A percentile compares a stretch with the other conserved stretches of the same genome.
Conservation (phyloP, 23 red algal genomes). For the Pyropia haitanensis region DNA sequence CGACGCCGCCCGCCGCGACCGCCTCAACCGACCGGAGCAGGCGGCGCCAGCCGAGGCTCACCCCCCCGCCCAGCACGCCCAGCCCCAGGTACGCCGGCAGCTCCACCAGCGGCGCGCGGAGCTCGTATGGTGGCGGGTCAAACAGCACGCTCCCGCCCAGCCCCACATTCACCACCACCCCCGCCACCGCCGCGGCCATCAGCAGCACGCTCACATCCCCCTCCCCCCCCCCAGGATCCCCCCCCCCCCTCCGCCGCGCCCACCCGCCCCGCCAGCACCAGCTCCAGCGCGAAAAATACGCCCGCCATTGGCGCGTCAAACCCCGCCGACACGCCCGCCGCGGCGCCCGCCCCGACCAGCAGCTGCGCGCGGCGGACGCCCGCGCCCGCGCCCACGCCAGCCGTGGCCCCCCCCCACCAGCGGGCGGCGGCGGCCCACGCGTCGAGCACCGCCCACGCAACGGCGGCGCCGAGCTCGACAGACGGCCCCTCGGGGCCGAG, state of each 20-base stretch:
- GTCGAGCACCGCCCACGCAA: conserved; percentile 1
- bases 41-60: conserved; percentile 12
- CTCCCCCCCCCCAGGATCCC: not conserved
- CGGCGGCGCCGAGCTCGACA: conserved; percentile 33
- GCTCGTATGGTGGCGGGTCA: conserved; percentile 28
- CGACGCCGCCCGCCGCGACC: not conserved
- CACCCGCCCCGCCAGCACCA: conserved; percentile 1
- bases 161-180: conserved; percentile 19
- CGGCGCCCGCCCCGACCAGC: conserved; percentile 24
- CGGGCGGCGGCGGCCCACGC: conserved; percentile 4
- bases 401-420: not conserved
- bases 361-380: conserved; percentile 1
- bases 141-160: conserved; percentile 24
- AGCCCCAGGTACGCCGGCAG: conserved; percentile 35
- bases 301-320: conserved; percentile 58
- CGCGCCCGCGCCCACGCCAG: no score
- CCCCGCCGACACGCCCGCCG: conserved; percentile 43
- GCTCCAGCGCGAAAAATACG: conserved; percentile 42
- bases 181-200: conserved; percentile 15
- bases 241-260: not conserved
- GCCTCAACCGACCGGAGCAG: not conserved
- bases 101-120: conserved; percentile 30
- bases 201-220: conserved; percentile 11
- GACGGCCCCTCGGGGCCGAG: conserved; percentile 36
- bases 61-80: conserved; percentile 24